A percentile compares a stretch with the other conserved stretches of the same genome.
phyloP scores from a whole-genome alignment of 805 yeast genomes.

The Kuraishia piskuri region DNA sequence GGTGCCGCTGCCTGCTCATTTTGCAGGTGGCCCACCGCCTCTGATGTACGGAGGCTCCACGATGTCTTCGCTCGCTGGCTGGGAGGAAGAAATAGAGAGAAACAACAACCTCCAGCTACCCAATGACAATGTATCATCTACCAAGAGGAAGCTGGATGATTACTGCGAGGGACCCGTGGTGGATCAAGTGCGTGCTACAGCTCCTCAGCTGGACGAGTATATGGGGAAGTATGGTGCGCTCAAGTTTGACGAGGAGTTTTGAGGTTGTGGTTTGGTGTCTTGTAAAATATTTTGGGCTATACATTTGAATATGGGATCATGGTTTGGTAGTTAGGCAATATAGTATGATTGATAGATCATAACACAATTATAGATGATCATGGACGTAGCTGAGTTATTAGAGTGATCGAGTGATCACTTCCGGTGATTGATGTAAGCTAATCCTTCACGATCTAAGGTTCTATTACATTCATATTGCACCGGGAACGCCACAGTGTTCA shows the following conservation, averaged over 20 bases:
- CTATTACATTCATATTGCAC: no score
- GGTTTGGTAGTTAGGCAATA: neutral
- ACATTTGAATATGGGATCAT: neutral
- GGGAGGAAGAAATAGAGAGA: conserved; percentile 26
- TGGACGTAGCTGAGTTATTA: no score
- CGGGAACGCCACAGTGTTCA: neutral
- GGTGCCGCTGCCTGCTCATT: conserved; percentile 32
- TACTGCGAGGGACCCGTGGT: neutral
- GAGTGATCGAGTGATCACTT: no score
- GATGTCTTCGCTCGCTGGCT: conserved; percentile 31
- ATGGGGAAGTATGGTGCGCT: conserved; percentile 34
- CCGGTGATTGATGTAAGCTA: no score
- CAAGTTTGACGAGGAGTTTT: conserved; percentile 41
- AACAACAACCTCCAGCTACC: conserved; percentile 3
- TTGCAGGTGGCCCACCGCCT: conserved; percentile 30
- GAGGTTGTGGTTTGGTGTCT: conserved; percentile 3
- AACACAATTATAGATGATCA: no score
- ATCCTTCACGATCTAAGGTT: no score
- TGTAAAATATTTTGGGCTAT: neutral
- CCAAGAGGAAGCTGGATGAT: conserved; percentile 23
- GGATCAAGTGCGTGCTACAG: neutral
- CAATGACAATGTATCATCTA: neutral
- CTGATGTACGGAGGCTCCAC: conserved; percentile 34
- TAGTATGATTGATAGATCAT: neutral
- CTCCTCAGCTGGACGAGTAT: conserved; percentile 14